Base-by-base conservation (phyloP, 306 rosid genomes). In the Prunus mongolica region DNA sequence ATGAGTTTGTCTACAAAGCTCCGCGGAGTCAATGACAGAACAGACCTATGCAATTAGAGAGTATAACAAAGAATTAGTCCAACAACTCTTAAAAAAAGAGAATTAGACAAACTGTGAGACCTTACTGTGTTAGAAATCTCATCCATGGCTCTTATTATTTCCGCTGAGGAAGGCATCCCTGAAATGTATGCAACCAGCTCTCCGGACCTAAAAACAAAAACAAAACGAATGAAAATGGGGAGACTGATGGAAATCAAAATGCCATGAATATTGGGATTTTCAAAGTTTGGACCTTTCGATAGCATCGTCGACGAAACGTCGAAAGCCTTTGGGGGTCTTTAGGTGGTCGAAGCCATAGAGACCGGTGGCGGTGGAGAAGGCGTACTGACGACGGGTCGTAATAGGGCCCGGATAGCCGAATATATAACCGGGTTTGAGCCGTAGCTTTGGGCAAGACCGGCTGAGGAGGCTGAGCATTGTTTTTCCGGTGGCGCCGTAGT, bases 11-110 rank as follows among this genome's bases (percentile, higher is more conserved):
- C 96, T 80, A 66, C 98, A 94, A 56, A 92, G 84, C 76, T 92
- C 98, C 16, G 96, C 98, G 30, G 96, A 90, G 75, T 94, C 97
- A 30, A 92, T 78, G 71, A 94, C 97, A 12, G 89, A 84, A 74
- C 98, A 94, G 2, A 92, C 93, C 98, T 92, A 82, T 51, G 28
- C 78, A 75, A 77, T 47, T 20, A 66, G 32, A 76, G 12, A 64
- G 28, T 72, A 16, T 2, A 50, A 56, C 22, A 28, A 55, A n/a
- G 63, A 41, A 32, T 69, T 52, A 83, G 15, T n/a, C 18, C 51
- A 68, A 64, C 54, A 47, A 50, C 65, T 34, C 52, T 51, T 54
- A 46, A 12, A 28, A 28, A 64, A 6, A 50, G 7, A 15, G 4
- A 38, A 38, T 38, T 19, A 22, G 54, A 16, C 11, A 63, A 64